Conservation (phyloP, 169 alveolate genomes). For the Babesia sp. region DNA sequence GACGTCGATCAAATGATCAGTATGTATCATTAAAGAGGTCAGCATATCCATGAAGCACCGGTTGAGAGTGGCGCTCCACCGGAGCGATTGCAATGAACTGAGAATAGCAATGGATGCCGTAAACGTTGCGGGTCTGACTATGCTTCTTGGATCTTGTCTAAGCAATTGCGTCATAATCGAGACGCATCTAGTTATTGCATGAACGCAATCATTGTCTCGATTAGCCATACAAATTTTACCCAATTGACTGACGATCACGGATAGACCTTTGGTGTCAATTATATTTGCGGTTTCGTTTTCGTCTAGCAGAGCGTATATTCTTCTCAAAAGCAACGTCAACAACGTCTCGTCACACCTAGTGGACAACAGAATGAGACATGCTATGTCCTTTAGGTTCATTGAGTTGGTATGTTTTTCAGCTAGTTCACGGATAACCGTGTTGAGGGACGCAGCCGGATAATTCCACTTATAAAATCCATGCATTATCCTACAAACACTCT, state of each 20-base stretch:
- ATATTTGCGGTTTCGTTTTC: neutral
- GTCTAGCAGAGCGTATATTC: neutral
- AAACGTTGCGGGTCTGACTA: neutral
- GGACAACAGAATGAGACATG: neutral
- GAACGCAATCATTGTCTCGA: neutral
- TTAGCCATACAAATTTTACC: neutral
- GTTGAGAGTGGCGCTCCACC: neutral
- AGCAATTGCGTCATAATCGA: neutral
- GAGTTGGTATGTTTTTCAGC: neutral
- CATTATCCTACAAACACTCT: constrained; percentile 26
- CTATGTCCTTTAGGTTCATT: constrained; percentile 15
- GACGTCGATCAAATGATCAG: neutral
- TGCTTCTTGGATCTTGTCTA: neutral
- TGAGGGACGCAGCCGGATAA: neutral
- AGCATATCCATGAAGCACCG: neutral
- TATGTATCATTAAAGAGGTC: neutral
- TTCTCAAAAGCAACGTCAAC: neutral
- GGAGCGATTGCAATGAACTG: neutral
- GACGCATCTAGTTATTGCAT: neutral
- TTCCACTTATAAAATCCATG: neutral
- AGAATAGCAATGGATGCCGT: constrained; percentile 9
- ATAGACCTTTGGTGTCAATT: neutral
- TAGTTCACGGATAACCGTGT: neutral
- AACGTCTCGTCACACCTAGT: neutral
- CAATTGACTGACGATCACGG: neutral